These are phyloP conservation scores for Heliamphora exappendiculata DNA, from an alignment of 148 eudicot species.

Conservation along the genomic window DNA sequence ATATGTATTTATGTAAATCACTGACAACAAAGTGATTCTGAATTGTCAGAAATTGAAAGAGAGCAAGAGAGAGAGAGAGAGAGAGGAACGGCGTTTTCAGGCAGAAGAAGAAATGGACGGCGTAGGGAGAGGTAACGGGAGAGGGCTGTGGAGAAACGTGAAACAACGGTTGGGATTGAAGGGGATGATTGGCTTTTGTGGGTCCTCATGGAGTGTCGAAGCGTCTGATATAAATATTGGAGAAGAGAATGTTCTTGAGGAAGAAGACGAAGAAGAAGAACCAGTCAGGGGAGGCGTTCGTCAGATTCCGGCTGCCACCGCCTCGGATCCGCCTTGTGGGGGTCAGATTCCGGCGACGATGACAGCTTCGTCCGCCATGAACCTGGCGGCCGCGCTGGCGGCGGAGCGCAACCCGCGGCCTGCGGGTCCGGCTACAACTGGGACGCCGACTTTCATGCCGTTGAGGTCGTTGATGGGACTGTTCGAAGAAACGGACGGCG, in stretches of 20 bases:
- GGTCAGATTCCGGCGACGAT: neutral
- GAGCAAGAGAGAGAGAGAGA: too few relatives aligned
- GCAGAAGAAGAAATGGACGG: constrained; percentile 15
- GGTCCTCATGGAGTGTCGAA: constrained; percentile 6
- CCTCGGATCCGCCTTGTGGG: neutral
- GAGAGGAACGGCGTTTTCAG: neutral
- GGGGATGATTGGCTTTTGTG: constrained; percentile 6
- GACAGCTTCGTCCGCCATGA: neutral
- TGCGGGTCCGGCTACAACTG: constrained; percentile 1
- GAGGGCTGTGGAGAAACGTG: constrained; percentile 14
- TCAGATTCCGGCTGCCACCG: neutral
- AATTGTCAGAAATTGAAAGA: neutral
- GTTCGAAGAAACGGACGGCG: constrained; percentile 17
- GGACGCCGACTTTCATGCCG: neutral
- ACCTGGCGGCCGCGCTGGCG: constrained; percentile 20
- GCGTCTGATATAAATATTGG: neutral
- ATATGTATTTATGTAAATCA: neutral
- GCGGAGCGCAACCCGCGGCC: constrained; percentile 16
- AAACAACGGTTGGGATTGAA: constrained; percentile 14
- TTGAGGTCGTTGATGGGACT: constrained; percentile 18
- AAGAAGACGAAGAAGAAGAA: neutral
- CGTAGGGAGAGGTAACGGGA: constrained; percentile 4
- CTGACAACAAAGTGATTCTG: neutral
- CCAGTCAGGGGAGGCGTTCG: neutral
- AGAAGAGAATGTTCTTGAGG: neutral